Percentiles rank a stretch among this genome's conserved stretches.
Evolutionary conservation across 331 rosid species (phyloP).

Genomic region (Quercus lobata): DNA sequence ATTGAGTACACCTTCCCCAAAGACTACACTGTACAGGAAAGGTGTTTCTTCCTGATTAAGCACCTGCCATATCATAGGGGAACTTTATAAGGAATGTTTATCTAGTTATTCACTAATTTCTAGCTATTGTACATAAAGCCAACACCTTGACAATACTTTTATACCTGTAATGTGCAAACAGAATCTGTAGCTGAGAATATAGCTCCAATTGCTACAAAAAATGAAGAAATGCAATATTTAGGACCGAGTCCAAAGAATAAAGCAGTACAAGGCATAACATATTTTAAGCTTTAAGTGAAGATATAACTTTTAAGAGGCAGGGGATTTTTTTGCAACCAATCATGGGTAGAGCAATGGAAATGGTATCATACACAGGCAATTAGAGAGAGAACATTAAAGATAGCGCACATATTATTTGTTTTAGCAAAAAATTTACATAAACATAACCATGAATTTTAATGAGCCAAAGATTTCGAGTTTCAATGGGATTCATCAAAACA

Average conservation of each 20-base stretch:
- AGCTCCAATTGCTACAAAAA: slow-evolving; percentile 62
- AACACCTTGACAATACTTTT: background rate
- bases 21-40: slow-evolving; percentile 58
- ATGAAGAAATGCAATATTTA: slow-evolving; percentile 8
- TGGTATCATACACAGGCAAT: background rate
- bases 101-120: background rate
- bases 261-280: background rate
- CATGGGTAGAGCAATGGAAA: background rate
- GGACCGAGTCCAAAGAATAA: background rate
- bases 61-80: slow-evolving; percentile 42
- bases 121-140: background rate
- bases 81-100: background rate
- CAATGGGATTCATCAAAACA: background rate
- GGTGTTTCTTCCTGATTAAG: slow-evolving; percentile 79
- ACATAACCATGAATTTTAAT: background rate
- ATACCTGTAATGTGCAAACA: slow-evolving; percentile 67
- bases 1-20: slow-evolving; percentile 75
- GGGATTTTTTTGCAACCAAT: background rate
- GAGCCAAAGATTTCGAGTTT: background rate
- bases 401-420: background rate
- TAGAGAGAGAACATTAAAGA: background rate
- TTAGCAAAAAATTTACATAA: background rate
- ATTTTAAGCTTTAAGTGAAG: background rate
- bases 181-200: slow-evolving; percentile 68
- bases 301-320: background rate